Evolutionary conservation across 2,329 filamentous ascomycete species (phyloP).

Genomic region (Fusarium guadeloupense): DNA sequence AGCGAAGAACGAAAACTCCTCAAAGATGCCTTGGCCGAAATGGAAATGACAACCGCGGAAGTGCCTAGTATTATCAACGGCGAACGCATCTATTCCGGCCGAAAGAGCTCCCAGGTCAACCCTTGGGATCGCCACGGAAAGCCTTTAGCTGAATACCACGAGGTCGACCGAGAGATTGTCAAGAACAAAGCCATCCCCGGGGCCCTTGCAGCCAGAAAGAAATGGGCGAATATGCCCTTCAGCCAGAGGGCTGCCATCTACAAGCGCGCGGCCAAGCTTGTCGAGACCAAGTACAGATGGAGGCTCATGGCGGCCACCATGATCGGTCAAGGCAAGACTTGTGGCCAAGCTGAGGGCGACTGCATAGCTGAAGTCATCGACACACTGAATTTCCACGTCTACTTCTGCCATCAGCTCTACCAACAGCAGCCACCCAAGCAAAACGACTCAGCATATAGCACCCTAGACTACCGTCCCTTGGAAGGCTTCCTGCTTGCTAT

Average conservation of each 20-base stretch:
- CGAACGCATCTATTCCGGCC: slow-evolving; percentile 3
- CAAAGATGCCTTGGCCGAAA: slow-evolving; percentile 2
- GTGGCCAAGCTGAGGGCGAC: slow-evolving; percentile 5
- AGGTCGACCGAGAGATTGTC: neutral
- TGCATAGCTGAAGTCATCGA: slow-evolving; percentile 10
- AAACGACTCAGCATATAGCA: slow-evolving; percentile 25
- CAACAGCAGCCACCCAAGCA: slow-evolving; percentile 10
- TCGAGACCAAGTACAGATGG: slow-evolving; percentile 2
- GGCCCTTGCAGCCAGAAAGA: slow-evolving; percentile 8
- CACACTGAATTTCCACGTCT: slow-evolving; percentile 6
- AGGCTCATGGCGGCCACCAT: slow-evolving; percentile 13
- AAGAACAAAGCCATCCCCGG: slow-evolving; percentile 6
- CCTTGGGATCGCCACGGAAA: slow-evolving; percentile 1
- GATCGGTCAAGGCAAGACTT: slow-evolving; percentile 11
- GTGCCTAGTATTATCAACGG: slow-evolving; percentile 8
- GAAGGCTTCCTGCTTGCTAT: slow-evolving; percentile 53
- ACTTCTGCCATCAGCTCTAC: slow-evolving; percentile 9
- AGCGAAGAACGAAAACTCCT: neutral
- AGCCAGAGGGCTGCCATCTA: slow-evolving; percentile 2
- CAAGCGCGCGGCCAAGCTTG: slow-evolving; percentile 2
- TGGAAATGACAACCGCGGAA: neutral
- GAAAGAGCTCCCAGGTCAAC: slow-evolving; percentile 1
- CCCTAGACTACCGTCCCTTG: slow-evolving; percentile 49
- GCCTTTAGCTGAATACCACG: neutral
- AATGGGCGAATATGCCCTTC: slow-evolving; percentile 5